Conservation (phyloP, 2,329 filamentous ascomycete species). For the Cercospora sojina region DNA sequence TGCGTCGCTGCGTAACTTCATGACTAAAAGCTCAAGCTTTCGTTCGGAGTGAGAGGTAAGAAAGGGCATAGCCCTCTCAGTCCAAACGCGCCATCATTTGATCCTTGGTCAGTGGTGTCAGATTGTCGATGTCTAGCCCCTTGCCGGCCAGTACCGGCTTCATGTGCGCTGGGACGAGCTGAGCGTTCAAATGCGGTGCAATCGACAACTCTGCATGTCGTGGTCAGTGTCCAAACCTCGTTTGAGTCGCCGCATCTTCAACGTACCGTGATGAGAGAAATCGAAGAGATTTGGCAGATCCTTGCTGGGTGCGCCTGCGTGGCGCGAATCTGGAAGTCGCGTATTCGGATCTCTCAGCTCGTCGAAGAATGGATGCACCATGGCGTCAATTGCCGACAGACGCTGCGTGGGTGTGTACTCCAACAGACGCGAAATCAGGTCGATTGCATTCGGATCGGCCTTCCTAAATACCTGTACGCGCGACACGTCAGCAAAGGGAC, state of each 20-base stretch:
- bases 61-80: constrained; percentile 47
- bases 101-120: constrained; percentile 85
- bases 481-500: constrained; percentile 16
- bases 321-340: constrained; percentile 88
- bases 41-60: constrained; percentile 14
- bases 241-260: neutral
- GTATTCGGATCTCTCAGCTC: constrained; percentile 90
- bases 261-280: constrained; percentile 84
- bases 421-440: constrained; percentile 86
- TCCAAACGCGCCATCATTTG: constrained; percentile 98
- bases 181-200: constrained; percentile 78
- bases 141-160: constrained; percentile 69
- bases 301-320: constrained; percentile 73
- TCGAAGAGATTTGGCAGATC: constrained; percentile 89
- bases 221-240: constrained; percentile 14
- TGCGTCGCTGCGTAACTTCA: constrained; percentile 42
- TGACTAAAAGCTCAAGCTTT: constrained; percentile 37
- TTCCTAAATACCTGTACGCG: constrained; percentile 81
- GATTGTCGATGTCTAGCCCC: constrained; percentile 86
- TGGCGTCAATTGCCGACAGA: constrained; percentile 87
- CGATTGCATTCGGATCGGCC: constrained; percentile 88
- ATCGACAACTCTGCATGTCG: constrained; percentile 82
- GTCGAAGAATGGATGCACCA: constrained; percentile 98
- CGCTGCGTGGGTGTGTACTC: constrained; percentile 98
- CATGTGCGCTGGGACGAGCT: constrained; percentile 82